Base-by-base conservation (phyloP, 2,329 filamentous ascomycete species). In the Penicillium polonicum region DNA sequence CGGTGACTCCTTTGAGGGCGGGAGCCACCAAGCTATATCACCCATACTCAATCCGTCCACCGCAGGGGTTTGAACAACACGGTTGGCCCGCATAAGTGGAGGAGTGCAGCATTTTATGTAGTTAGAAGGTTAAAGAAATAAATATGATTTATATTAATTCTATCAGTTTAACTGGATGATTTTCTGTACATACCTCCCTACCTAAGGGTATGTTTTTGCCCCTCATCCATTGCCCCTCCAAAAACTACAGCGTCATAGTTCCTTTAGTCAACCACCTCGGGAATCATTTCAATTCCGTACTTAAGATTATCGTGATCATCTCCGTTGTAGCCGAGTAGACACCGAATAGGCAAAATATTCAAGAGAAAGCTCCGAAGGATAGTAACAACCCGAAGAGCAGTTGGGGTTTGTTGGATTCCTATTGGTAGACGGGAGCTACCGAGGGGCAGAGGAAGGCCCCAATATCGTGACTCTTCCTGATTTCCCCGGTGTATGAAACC, bases 401-500 rank as follows among this genome's bases (percentile, higher is more conserved):
- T 42, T 60, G 46, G 52, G 45, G 57, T 61, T 61, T 44, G 21
- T 4, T 10, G 51, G 8, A 39, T 48, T 60, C 62, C 65, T 49
- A 74, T 74, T 74, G 72, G 72, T 49, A 59, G 56, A 55, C 60
- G 68, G 65, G 57, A 70, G 66, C 62, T 70, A 61, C 62, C 66
- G 69, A 70, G 65, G 66, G 62, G 60, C 58, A 60, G 49, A 46
- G 43, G 15, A 43, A 51, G 42, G 21, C 35, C 48, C 57, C 69
- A 65, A 73, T 70, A 72, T 70, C 68, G 71, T 73, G 66, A 65
- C 48, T 65, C 68, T 74, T 67, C 74, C 74, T 75, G 74, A 68
- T 74, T 76, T 74, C 69, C 71, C 74, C 74, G 74, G 73, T 75
- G 72, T 71, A 70, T 74, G 71, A 75, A 74, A 75, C 72, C 72